Conservation (phyloP, 176 grass and related monocot species). For the Raddia distichophylla region DNA sequence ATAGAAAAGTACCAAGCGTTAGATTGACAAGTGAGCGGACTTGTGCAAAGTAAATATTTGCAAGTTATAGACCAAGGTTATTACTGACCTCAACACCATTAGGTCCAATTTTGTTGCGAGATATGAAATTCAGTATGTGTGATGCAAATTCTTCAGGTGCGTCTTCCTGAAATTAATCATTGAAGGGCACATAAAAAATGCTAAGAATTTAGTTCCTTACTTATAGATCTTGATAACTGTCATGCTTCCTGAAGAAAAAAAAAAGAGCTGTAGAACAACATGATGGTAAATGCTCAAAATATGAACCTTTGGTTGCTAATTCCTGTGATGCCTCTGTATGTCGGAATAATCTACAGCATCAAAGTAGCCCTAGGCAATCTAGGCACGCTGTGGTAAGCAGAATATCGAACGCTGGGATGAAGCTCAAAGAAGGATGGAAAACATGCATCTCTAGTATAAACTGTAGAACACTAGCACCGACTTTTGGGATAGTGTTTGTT, state of each 20-base stretch:
- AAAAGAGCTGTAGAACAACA: conserved; percentile 1
- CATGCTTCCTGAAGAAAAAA: conserved; percentile 11
- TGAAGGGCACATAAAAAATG: conserved; percentile 24
- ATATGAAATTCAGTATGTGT: conserved; percentile 85
- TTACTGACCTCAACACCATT: conserved; percentile 78
- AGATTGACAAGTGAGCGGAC: background rate
- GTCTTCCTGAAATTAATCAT: conserved; percentile 79
- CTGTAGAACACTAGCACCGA: no score
- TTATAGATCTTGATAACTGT: conserved; percentile 5
- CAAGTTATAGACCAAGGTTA: background rate
- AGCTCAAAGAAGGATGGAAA: background rate
- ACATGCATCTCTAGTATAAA: background rate
- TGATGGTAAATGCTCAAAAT: background rate
- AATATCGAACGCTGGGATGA: background rate
- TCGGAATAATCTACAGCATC: background rate
- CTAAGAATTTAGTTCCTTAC: background rate
- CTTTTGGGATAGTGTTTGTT: no score
- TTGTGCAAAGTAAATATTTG: background rate
- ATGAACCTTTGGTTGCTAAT: conserved; percentile 17
- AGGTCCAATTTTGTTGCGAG: conserved; percentile 85
- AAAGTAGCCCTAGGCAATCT: conserved; percentile 16
- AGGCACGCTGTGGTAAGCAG: conserved; percentile 5
- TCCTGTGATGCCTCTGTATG: background rate
- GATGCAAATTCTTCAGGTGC: conserved; percentile 92
- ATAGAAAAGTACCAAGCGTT: conserved; percentile 3